phyloP scores from a whole-genome alignment of 2,329 filamentous ascomycete genomes.

The Penicillium sp. region DNA sequence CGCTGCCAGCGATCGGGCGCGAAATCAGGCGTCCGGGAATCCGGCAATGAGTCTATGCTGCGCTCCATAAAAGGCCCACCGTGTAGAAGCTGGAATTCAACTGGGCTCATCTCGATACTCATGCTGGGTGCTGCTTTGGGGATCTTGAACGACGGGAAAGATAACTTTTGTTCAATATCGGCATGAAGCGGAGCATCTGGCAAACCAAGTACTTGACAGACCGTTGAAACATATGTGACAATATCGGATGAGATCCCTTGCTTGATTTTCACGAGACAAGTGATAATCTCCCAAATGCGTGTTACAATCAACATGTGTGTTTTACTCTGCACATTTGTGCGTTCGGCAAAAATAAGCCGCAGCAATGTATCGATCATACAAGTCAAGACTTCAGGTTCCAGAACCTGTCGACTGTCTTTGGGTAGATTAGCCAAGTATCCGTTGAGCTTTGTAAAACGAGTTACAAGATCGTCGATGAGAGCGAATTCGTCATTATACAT shows the following conservation, averaged over 20 bases:
- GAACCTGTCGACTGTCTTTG: conserved; percentile 31
- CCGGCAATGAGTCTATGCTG: conserved; percentile 66
- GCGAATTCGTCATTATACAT: conserved; percentile 3
- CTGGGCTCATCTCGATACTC: conserved; percentile 42
- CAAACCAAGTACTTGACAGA: conserved; percentile 32
- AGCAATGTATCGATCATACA: conserved; percentile 27
- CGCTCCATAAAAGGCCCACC: conserved; percentile 73
- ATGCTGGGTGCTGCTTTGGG: conserved; percentile 8
- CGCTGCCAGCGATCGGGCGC: conserved; percentile 75
- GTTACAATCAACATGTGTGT: conserved; percentile 44
- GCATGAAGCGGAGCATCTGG: conserved; percentile 17
- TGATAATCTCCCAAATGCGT: conserved; percentile 4
- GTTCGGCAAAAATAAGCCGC: conserved; percentile 7
- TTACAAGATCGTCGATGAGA: conserved; percentile 8
- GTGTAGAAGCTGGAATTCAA: conserved; percentile 65
- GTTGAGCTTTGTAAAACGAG: conserved; percentile 49
- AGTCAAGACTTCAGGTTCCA: conserved; percentile 45
- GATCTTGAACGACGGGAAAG: conserved; percentile 22
- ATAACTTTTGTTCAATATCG: conserved; percentile 7
- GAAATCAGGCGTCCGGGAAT: conserved; percentile 65
- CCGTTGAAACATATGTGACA: conserved; percentile 29
- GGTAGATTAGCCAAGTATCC: conserved; percentile 48
- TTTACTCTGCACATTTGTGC: conserved; percentile 11
- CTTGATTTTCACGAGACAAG: conserved; percentile 22
- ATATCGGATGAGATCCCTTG: conserved; percentile 44